Percentiles rank a stretch among this genome's conserved stretches.
Conservation (phyloP, 257 asterid species). For the Solanum appendiculatum region DNA sequence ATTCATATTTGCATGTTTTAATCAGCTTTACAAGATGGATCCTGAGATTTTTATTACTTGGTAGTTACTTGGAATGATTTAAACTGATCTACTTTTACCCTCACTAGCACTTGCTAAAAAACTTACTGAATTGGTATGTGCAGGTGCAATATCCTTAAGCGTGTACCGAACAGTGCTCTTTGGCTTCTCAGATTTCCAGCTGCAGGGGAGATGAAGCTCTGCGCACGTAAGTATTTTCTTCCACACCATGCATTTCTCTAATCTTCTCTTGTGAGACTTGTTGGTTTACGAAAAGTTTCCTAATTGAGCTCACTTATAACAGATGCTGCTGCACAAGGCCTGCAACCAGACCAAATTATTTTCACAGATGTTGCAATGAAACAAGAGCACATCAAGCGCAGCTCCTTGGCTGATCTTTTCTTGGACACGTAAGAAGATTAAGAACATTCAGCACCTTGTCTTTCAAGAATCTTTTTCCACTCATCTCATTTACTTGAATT, state of each 20-base stretch:
- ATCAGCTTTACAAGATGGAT: conserved; percentile 99
- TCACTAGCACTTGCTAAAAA: not conserved
- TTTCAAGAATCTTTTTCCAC: not conserved
- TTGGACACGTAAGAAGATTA: conserved; percentile 70
- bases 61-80: conserved; percentile 23
- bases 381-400: conserved; percentile 93
- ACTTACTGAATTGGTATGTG: not conserved
- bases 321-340: conserved; percentile 98
- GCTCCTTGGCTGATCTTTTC: conserved; percentile 88
- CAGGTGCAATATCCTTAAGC: conserved; percentile 99
- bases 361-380: conserved; percentile 98
- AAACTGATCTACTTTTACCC: not conserved
- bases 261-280: not conserved
- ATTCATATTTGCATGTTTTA: conserved; percentile 94
- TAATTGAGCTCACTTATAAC: conserved; percentile 6
- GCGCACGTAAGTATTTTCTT: conserved; percentile 48
- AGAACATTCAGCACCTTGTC: not conserved
- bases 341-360: conserved; percentile 86
- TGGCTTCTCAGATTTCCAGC: conserved; percentile 99
- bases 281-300: not conserved
- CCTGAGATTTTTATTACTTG: conserved; percentile 84
- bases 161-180: conserved; percentile 93
- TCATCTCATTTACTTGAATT: not conserved
- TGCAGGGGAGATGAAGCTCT: conserved; percentile 95
- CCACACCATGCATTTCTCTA: not conserved